These are phyloP conservation scores for Nematocida homosporus DNA, from an alignment of 371 early-diverging fungal genomes.

Conservation along the genomic window DNA sequence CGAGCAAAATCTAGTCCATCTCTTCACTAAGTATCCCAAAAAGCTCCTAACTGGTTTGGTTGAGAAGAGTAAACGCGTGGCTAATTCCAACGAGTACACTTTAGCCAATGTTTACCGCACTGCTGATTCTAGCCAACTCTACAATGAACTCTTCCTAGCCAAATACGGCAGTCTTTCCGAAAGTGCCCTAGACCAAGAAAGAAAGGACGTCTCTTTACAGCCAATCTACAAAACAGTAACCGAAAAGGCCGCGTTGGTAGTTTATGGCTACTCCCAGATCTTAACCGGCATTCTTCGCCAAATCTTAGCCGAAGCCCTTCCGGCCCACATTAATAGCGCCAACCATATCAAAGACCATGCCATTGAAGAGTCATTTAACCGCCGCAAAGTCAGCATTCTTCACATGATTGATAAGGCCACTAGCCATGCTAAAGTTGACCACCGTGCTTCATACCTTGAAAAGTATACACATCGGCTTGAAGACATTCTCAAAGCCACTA, in stretches of 20 bases:
- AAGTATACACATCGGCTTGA: conserved; percentile 3
- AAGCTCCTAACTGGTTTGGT: conserved; percentile 16
- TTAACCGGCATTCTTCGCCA: background rate
- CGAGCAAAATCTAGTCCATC: conserved; percentile 8
- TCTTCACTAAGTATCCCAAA: conserved; percentile 8
- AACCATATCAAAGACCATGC: conserved; percentile 14
- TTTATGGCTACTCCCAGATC: conserved; percentile 19
- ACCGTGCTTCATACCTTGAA: background rate
- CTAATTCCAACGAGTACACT: background rate
- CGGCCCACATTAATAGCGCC: background rate
- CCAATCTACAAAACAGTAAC: background rate
- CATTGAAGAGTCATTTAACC: conserved; percentile 3
- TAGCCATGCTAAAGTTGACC: conserved; percentile 1
- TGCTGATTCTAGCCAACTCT: conserved; percentile 4
- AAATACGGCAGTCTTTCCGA: background rate
- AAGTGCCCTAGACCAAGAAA: background rate
- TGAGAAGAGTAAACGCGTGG: background rate
- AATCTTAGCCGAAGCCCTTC: background rate
- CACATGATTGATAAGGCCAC: conserved; percentile 5
- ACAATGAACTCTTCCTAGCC: conserved; percentile 17
- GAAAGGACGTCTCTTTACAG: background rate
- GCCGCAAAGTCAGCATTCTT: background rate
- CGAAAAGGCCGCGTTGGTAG: background rate
- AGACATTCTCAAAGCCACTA: conserved; percentile 5
- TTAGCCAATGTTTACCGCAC: conserved; percentile 10